Evolutionary conservation across 441 rosid genomes (phyloP), one percentile per base, ranked within the genome.

Genomic region (Euphorbia celastroides): DNA sequence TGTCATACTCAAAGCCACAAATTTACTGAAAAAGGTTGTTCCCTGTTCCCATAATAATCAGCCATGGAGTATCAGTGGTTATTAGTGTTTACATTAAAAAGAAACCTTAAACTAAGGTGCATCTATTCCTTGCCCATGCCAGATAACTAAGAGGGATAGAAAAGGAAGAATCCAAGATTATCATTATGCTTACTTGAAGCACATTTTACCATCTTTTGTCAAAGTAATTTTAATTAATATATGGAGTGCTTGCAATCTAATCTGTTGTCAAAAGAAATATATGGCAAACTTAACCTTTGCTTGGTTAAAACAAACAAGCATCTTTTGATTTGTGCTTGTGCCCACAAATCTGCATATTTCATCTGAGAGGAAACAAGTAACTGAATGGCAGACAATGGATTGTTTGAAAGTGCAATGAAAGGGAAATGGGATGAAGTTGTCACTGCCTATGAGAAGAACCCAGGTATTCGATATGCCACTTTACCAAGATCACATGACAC

Each of bases 361-460:
- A 48, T n/a, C 19, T 20, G 3, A 20, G 19, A 17, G 52, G 22
- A 48, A 0, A 48, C 50, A 44, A 48, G 19, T 5, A 19, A 1
- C 22, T 51, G 7, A 20, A 51, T 51, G 56, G 56, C 22, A 51
- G 56, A 11, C 56, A 51, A 51, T 51, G 56, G 26, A 16, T 22
- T 77, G 23, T 75, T 70, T 59, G 32, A 26, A 52, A 32, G n/a
- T 46, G 76, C 71, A 7, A 81, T 70, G 83, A 68, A 32, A 63
- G 77, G 81, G 12, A 50, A 66, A 3, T 79, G 83, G 85, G 32
- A 30, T 38, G 52, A 62, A n/a, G 72, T 79, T 61, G 46, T 66
- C 14, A 4, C 26, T 2, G 62, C 64, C 3, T 74, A 68, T 60
- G 0, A 17, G 74, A 30, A 64, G 23, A 1, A 63, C 17, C 67